Evolutionary conservation across 1,139 yeast species (phyloP).

Genomic region (Candida sojae): DNA sequence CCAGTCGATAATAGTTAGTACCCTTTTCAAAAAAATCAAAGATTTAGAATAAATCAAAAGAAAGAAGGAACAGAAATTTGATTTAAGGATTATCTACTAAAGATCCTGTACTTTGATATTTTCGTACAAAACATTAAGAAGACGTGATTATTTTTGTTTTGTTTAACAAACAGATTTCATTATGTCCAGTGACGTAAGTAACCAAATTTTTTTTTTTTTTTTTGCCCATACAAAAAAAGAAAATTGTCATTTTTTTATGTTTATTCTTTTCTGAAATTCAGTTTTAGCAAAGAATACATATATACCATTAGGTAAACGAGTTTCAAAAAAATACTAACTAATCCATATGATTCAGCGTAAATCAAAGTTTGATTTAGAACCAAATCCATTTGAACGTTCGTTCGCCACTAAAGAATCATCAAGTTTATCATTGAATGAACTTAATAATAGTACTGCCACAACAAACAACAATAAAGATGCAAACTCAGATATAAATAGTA

Average conservation of each 20-base stretch:
- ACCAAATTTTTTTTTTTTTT: slow-evolving; percentile 1
- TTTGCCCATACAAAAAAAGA: slow-evolving; percentile 1
- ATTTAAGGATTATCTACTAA: not conserved
- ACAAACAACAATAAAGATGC: slow-evolving; percentile 1
- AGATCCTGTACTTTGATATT: too few relatives aligned
- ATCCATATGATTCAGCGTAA: slow-evolving; percentile 28
- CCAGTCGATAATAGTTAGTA: too few relatives aligned
- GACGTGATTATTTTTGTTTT: not conserved
- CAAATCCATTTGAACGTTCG: slow-evolving; percentile 93
- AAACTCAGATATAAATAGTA: slow-evolving; percentile 6
- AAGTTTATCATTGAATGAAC: slow-evolving; percentile 4
- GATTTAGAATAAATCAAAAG: too few relatives aligned
- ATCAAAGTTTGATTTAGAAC: slow-evolving; percentile 77
- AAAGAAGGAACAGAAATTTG: not conserved
- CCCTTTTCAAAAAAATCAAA: too few relatives aligned
- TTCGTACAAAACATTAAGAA: not conserved
- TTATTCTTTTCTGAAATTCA: not conserved
- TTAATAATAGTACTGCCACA: not conserved
- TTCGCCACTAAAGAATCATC: slow-evolving; percentile 62
- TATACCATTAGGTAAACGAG: not conserved
- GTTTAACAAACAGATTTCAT: not conserved
- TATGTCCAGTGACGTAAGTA: slow-evolving; percentile 16
- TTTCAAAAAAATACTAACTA: slow-evolving; percentile 19
- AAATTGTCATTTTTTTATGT: not conserved
- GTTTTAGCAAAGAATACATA: not conserved